Base-by-base conservation (phyloP, 192 early-diverging fungal genomes). In the Linnemannia elongata region DNA sequence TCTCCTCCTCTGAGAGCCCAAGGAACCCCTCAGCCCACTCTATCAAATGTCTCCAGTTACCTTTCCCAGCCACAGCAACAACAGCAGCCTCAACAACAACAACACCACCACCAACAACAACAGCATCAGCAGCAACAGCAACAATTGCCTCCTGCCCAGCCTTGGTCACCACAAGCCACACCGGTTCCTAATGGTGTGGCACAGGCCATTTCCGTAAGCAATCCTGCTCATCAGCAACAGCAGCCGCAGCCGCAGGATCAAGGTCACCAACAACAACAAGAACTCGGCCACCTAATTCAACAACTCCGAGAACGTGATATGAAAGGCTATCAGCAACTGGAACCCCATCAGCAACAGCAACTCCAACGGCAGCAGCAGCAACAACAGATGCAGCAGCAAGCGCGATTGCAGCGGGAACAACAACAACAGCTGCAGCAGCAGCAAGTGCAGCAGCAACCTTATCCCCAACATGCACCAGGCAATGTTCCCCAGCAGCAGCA, bases 1-100 rank as follows among this genome's bases (percentile, higher is more conserved):
- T 72, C 79, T 12, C 80, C 83, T 42, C 12, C 77, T 27, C 36
- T 70, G n/a, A 68, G 33, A 33, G 74, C 54, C 36, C 70, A 82
- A 52, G 52, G 60, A n/a, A 36, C 44, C 22, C 17, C 54, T 17
- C 75, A 79, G 47, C 44, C 77, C 6, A 35, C 85, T 15, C 42
- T 83, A 4, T 38, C 75, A 13, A 77, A 63, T 77, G 36, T 52
- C 20, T 41, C 17, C 54, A 72, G n/a, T 54, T 78, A 80, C 69
- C 68, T 73, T 2, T 79, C 77, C 44, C 87, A 82, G 27, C 87
- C 77, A 45, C 85, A 75, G 33, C 70, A 69, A 54, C 76, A 24
- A 7, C 68, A 13, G 4, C 70, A 74, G 38, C 85, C 71, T 22
- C 70, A 69, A 38, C 75, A 24, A 24, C 70, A 69, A 54, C 75